Evolutionary conservation across 345 rosid genomes (phyloP), one percentile per base, ranked within the genome.

Genomic region (Linum trigynum): DNA sequence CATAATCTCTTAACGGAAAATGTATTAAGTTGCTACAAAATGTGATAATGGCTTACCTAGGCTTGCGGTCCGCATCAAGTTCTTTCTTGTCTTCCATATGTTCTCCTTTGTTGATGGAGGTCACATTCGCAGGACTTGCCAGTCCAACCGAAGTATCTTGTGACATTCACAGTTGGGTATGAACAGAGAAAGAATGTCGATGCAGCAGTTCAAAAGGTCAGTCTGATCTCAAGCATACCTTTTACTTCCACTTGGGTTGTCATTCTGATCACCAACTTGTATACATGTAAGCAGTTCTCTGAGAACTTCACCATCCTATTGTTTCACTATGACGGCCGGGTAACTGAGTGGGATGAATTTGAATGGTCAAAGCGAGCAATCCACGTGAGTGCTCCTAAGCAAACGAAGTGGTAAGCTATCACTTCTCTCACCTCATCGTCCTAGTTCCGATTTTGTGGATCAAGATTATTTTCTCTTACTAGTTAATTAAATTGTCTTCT

Each of bases 361-460:
- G 99, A 86, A 69, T 94, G 99, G 99, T 88, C 99, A 65, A 90
- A 77, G 75, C 81, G 83, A 76, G 96, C 92, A 42, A 83, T 94
- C 78, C 99, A 94, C 69, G 88, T 91, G 76, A 90, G 95, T 76
- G 92, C 63, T 57, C 70, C 38, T 14, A 90, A 82, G 81, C 99
- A 94, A 81, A 84, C 96, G 3, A 94, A 94, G 79, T 94, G 99
- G 99, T 90, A 42, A 74, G 90, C 66, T 23, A 68, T 64, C 55
- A 12, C 32, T 68, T 16, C 71, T 61, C 41, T 62, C 15, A 17
- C 50, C 57, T 17, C 62, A 64, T 61, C 12, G 37, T 2, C 1
- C 14, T 55, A 37, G 15, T 71, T 59, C 38, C 37, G 42, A 65
- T 7, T 5, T 57, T 65, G 55, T 45, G 17, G 2, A 41, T 15